phyloP scores from a whole-genome alignment of 164 flowering plant genomes.

The Euptelea pleiosperma region DNA sequence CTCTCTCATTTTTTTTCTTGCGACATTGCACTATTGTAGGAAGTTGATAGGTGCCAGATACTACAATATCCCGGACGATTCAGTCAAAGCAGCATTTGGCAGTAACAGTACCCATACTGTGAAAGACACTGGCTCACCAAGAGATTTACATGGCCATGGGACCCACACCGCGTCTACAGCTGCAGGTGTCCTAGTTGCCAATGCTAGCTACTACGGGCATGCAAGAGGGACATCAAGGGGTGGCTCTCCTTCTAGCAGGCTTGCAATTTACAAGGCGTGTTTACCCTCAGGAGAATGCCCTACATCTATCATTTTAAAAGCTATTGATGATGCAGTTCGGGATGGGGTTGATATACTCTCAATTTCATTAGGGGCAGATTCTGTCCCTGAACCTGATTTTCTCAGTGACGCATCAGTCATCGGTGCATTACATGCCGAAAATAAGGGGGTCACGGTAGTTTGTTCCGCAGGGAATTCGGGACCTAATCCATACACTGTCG shows the following conservation, averaged over 20 bases:
- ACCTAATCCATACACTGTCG: conserved; percentile 51
- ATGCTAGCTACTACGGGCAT: conserved; percentile 61
- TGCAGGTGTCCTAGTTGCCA: conserved; percentile 35
- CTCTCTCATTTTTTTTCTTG: not conserved
- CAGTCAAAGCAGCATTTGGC: not conserved
- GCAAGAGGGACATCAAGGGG: conserved; percentile 62
- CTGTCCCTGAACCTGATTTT: conserved; percentile 42
- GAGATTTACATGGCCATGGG: conserved; percentile 61
- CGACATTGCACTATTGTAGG: not conserved
- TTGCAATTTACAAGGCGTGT: conserved; percentile 62
- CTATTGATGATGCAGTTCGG: conserved; percentile 53
- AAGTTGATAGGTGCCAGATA: conserved; percentile 73
- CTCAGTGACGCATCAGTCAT: conserved; percentile 55
- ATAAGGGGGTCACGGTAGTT: conserved; percentile 52
- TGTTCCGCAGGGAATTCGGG: conserved; percentile 72
- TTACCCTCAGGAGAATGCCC: conserved; percentile 43
- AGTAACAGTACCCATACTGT: not conserved
- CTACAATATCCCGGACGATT: conserved; percentile 24
- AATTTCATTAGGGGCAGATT: conserved; percentile 47
- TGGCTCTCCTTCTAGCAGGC: conserved; percentile 40
- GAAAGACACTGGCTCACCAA: conserved; percentile 35
- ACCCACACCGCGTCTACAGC: conserved; percentile 65
- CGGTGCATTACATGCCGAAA: conserved; percentile 63
- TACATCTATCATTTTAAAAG: conserved; percentile 48
- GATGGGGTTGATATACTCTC: conserved; percentile 72